Base-by-base conservation (phyloP, 2,329 filamentous ascomycete genomes). In the Hymenoscyphus repandus region DNA sequence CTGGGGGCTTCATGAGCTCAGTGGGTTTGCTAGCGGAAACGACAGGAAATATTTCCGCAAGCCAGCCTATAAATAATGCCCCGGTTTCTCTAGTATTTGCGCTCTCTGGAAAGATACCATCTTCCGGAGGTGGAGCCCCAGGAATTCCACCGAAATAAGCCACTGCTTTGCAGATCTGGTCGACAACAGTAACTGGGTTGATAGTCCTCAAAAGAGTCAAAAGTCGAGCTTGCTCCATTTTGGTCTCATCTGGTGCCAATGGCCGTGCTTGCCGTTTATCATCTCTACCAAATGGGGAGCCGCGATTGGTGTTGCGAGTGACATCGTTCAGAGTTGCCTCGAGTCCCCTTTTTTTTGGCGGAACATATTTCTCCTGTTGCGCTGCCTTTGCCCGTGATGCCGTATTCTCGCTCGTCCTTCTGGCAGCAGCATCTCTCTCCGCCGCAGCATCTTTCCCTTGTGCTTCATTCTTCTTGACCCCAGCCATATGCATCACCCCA, bases 71-170 rank as follows among this genome's bases (percentile, higher is more conserved):
- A 52, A 85, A 79, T 10, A 80, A 67, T 17, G 74, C 73, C 1
- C 81, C 82, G 1, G 75, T 68, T 2, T 81, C 80, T 61, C 83
- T 82, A 11, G 72, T 72, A 42, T 74, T 71, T 9, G 72, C 74
- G 57, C 81, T 84, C 22, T 72, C 69, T 1, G 81, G 80, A 47
- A 83, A 84, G 2, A 66, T 68, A 13, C 69, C 72, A 55, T 76
- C 70, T 27, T 72, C 65, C 0, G 74, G 71, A n/a, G 76, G 73
- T 6, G 76, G 75, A 4, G 74, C 75, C 27, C 74, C 76, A 34
- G 79, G 78, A 41, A 79, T 73, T 22, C 80, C 79, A 6, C 82
- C 81, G 64, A 84, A 85, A 58, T 80, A 83, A n/a, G 77, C 74
- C 48, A 85, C 62, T 1, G 78, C 81, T 58, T 77, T 83, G 61